Conservation (phyloP, 345 rosid genomes). For the Gossypium stocksii region DNA sequence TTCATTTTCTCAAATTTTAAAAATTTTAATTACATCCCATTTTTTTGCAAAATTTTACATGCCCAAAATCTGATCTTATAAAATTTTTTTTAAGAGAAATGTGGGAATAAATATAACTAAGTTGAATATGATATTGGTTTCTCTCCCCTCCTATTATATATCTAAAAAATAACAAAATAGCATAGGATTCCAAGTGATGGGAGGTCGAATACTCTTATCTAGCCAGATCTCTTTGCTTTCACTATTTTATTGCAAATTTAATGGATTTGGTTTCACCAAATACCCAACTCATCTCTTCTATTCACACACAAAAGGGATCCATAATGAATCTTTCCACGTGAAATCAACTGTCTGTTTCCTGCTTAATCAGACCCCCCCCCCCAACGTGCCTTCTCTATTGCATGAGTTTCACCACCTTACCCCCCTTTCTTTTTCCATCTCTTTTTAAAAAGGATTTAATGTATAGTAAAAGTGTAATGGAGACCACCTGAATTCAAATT, state of each 20-base stretch:
- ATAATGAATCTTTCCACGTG: conserved; percentile 16
- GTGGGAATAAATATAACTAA: no score
- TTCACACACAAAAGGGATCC: not conserved
- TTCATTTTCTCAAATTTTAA: no score
- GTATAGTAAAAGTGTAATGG: no score
- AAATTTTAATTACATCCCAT: no score
- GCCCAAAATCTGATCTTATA: no score
- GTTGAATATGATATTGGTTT: no score
- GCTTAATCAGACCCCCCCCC: not conserved
- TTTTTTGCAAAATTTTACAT: no score
- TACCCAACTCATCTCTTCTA: not conserved
- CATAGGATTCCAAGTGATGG: conserved; percentile 15
- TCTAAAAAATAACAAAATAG: not conserved
- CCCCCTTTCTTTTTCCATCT: not conserved
- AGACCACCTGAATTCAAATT: fast-evolving
- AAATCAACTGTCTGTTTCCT: conserved; percentile 14
- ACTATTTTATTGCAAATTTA: conserved; percentile 3
- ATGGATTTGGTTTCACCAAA: conserved; percentile 15
- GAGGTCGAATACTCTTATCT: conserved; percentile 7
- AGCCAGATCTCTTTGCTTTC: conserved; percentile 1
- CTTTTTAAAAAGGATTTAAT: not conserved
- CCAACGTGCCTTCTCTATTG: not conserved
- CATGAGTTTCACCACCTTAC: conserved; percentile 1
- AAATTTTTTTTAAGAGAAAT: no score
- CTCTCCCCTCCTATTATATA: no score